Base-by-base conservation (phyloP, 768 basidiomycete species). In the Termitomyces sp. region DNA sequence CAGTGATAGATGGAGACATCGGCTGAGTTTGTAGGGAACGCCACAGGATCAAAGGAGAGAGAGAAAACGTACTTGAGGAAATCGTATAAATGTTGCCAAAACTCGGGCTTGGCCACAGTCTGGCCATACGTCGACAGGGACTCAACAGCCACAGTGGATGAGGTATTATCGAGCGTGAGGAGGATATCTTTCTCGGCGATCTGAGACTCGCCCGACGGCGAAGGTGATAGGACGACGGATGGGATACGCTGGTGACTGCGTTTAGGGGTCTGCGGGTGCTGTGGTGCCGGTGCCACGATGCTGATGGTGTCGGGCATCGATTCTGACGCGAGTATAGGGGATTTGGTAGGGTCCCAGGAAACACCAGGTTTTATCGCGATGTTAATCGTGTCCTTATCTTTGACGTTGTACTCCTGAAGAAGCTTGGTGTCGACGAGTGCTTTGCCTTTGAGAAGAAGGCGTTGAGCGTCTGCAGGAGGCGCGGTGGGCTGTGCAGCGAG, bases 391-490 rank as follows among this genome's bases (percentile, higher is more conserved):
- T 91, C 87, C 12, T 88, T 90, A 67, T 87, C 83, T 65, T 86
- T 83, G 66, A 95, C 79, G 66, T 75, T 82, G 76, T 98, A 99
- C 70, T 98, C 97, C 67, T 89, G 88, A 42, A 98, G 75, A 10
- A 99, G 82, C 69, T 95, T 96, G 26, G 75, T 75, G 75, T 98
- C 96, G 16, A 85, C 86, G 61, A 98, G 82, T 0, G 89, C 94
- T 71, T 99, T 99, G 57, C 97, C 97, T 73, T 95, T 98, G 54
- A 97, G 78, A 12, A 99, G 77, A 16, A 98, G 82, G 3, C 97
- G 79, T 71, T 97, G 95, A 32, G 81, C 78, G 68, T 92, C 87
- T 46, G 86, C 82, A 9, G 88, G 82, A 0, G 94, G 94, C 0
- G 92, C 91, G 50, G 76, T 74, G 30, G 84, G 75, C 63, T 86